A percentile compares a stretch with the other conserved stretches of the same genome.
These are phyloP conservation scores for Starmera quercuum DNA, from an alignment of 805 yeast species.

Conservation along the genomic window DNA sequence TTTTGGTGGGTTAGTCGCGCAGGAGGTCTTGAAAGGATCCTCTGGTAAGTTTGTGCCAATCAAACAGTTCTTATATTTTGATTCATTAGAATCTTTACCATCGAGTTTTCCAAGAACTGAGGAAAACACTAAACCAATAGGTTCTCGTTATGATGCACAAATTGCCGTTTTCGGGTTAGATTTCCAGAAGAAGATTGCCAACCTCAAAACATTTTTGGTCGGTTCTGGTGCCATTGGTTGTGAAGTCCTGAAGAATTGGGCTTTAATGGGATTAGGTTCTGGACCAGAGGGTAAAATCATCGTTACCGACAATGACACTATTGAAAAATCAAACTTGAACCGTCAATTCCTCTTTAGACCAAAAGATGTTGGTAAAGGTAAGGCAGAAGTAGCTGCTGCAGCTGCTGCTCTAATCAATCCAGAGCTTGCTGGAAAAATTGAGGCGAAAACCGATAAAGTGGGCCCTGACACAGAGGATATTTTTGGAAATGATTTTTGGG, in stretches of 20 bases:
- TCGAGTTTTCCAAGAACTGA: slow-evolving; percentile 53
- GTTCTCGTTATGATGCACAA: slow-evolving; percentile 88
- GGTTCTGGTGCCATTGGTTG: slow-evolving; percentile 99
- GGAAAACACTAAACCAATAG: slow-evolving; percentile 65
- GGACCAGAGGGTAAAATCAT: slow-evolving; percentile 81
- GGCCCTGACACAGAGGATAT: slow-evolving; percentile 88
- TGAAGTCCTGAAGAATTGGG: slow-evolving; percentile 98
- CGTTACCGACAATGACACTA: slow-evolving; percentile 90
- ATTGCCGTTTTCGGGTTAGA: slow-evolving; percentile 87
- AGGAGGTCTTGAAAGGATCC: slow-evolving; percentile 91
- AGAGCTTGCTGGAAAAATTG: slow-evolving; percentile 69
- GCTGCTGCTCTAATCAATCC: slow-evolving; percentile 88
- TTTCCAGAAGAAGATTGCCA: slow-evolving; percentile 66
- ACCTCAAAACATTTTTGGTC: slow-evolving; percentile 80
- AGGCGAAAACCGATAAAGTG: slow-evolving; percentile 75
- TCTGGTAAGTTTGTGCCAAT: slow-evolving; percentile 94
- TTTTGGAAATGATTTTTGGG: slow-evolving; percentile 85
- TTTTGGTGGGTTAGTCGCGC: slow-evolving; percentile 91
- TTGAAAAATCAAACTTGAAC: slow-evolving; percentile 92
- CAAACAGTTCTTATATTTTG: slow-evolving; percentile 88
- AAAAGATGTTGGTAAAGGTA: slow-evolving; percentile 85
- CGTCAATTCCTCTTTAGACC: slow-evolving; percentile 95
- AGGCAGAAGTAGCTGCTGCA: slow-evolving; percentile 82
- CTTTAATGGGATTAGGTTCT: slow-evolving; percentile 89
- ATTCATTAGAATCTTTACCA: slow-evolving; percentile 89